phyloP scores from a whole-genome alignment of 225 moss, liverwort and hornwort genomes.

The Asterella californica region DNA sequence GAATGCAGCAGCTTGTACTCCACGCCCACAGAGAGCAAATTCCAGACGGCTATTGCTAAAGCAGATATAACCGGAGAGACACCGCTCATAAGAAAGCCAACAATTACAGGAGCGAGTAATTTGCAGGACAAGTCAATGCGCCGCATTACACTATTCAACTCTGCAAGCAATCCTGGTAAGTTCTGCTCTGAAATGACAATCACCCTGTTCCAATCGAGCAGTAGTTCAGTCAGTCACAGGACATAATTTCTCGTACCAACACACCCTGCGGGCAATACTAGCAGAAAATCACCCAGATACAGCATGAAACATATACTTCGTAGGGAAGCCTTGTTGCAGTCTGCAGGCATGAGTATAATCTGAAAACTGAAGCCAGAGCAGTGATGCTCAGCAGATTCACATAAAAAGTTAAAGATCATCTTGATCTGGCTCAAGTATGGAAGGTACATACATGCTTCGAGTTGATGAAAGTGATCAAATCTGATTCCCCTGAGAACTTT shows the following conservation, averaged over 20 bases:
- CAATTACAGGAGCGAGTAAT: slow-evolving; percentile 76
- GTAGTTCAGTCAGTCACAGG: not conserved
- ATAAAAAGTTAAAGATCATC: too few species aligned
- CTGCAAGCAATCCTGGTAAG: slow-evolving; percentile 48
- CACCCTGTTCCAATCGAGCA: slow-evolving; percentile 56
- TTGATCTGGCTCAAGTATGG: too few species aligned
- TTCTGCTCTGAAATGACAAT: slow-evolving; percentile 73
- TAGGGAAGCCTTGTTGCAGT: not conserved
- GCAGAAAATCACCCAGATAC: not conserved
- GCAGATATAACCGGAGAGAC: slow-evolving; percentile 69
- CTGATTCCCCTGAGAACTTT: too few species aligned
- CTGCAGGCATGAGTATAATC: not conserved
- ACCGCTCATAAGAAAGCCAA: slow-evolving; percentile 78
- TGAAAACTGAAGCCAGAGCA: not conserved
- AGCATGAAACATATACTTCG: not conserved
- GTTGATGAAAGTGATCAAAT: too few species aligned
- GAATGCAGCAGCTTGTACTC: slow-evolving; percentile 75
- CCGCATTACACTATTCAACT: slow-evolving; percentile 78
- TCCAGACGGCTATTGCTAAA: slow-evolving; percentile 68
- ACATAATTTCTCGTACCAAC: not conserved
- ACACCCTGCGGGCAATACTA: not conserved
- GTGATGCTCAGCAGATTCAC: too few species aligned
- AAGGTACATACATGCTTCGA: too few species aligned
- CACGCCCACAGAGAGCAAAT: slow-evolving; percentile 61
- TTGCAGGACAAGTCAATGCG: slow-evolving; percentile 93